Conservation (phyloP, 2,329 filamentous ascomycete species). For the Endothia cerciana region DNA sequence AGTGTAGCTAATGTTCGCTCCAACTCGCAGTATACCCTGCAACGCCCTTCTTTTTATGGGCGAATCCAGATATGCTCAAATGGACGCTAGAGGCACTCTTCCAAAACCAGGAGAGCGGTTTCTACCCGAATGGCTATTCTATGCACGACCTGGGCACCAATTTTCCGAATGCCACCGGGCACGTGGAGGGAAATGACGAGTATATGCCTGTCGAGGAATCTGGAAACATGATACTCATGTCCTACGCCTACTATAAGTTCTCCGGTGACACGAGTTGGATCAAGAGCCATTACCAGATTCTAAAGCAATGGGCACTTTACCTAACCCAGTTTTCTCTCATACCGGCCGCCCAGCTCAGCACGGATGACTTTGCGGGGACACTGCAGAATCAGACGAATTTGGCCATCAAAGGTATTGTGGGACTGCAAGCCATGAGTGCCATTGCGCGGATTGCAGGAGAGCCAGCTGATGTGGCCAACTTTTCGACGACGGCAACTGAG, state of each 20-base stretch:
- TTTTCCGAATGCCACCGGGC: constrained; percentile 75
- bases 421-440: constrained; percentile 76
- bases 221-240: constrained; percentile 76
- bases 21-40: constrained; percentile 64
- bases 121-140: constrained; percentile 79
- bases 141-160: constrained; percentile 75
- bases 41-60: constrained; percentile 84
- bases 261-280: constrained; percentile 37
- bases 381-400: constrained; percentile 74
- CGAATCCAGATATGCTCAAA: constrained; percentile 77
- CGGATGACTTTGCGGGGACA: constrained; percentile 75
- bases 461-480: constrained; percentile 59
- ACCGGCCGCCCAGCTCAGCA: constrained; percentile 71
- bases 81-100: constrained; percentile 78
- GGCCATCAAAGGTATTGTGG: constrained; percentile 78
- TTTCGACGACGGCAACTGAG: constrained; percentile 51
- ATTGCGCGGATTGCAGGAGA: constrained; percentile 58
- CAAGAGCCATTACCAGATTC: constrained; percentile 60
- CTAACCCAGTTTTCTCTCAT: constrained; percentile 70
- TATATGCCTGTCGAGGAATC: constrained; percentile 77
- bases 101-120: constrained; percentile 78
- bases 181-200: constrained; percentile 68
- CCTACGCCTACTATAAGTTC: constrained; percentile 27
- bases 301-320: constrained; percentile 73
- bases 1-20: not conserved